Evolutionary conservation across 768 basidiomycete species (phyloP), one percentile per base, ranked within the genome.

Genomic region (Naganishia antarctica): DNA sequence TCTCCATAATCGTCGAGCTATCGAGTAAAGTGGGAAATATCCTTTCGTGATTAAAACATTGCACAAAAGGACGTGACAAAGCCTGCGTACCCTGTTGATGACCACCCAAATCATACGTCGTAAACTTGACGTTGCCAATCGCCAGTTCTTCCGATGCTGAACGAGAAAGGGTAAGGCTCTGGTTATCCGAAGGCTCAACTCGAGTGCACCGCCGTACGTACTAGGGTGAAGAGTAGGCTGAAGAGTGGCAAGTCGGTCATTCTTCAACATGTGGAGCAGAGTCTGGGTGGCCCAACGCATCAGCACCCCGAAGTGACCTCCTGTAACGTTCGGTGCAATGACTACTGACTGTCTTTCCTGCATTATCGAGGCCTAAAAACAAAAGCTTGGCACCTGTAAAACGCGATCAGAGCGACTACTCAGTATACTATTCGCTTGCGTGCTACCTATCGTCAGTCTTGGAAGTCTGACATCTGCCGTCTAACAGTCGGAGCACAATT

Each of bases 141-240:
- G 96, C 91, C 60, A 99, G 84, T 78, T 99, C 96, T 80, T 99
- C 96, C 48, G 96, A 97, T 23, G 96, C 94, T 99, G 70, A 28
- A 41, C 46, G 13, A 59, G 15, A 5, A 26, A 63, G 41, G 31
- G n/a, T n/a, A n/a, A n/a, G n/a, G n/a, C n/a, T n/a, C n/a, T n/a
- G n/a, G n/a, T n/a, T n/a, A n/a, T n/a, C n/a, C n/a, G n/a, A n/a
- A n/a, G n/a, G n/a, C n/a, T n/a, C n/a, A n/a, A n/a, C n/a, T n/a
- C n/a, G n/a, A n/a, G n/a, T n/a, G n/a, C n/a, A n/a, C n/a, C 8
- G n/a, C n/a, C n/a, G n/a, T 47, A 79, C 85, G 71, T 77, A 96
- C 94, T 98, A 8, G 96, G 96, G 78, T 98, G 94, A 65, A 97
- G 87, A 29, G 96, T 99, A 28, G 96, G 96, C 81, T 98, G 96